phyloP scores from a whole-genome alignment of 73 alveolate species.

The Uronychia setigera region DNA sequence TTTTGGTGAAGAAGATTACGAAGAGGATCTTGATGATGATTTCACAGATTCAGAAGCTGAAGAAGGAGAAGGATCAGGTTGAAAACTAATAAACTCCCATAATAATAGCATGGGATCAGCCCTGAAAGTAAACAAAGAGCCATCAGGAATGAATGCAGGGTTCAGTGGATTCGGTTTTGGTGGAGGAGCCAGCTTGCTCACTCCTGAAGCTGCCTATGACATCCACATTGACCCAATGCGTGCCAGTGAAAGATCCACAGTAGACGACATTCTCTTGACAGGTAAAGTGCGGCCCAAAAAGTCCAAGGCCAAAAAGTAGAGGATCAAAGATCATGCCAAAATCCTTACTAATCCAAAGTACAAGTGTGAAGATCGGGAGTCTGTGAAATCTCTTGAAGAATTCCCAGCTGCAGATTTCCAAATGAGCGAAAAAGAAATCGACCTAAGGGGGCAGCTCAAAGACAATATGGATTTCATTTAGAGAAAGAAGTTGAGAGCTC shows the following conservation, averaged over 20 bases:
- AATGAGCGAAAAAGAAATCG: neutral
- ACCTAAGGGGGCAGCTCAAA: slow-evolving; percentile 1
- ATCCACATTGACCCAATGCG: no score
- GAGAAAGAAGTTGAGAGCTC: neutral
- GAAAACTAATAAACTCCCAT: no score
- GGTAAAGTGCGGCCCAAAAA: no score
- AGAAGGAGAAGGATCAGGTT: neutral
- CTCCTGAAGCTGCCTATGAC: neutral
- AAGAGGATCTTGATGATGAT: neutral
- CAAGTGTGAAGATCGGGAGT: slow-evolving; percentile 29
- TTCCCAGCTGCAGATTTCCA: slow-evolving; percentile 3
- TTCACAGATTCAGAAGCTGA: neutral
- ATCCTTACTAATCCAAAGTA: slow-evolving; percentile 47
- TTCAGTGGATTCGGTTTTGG: no score
- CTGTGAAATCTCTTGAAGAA: slow-evolving; percentile 8
- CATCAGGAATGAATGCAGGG: no score
- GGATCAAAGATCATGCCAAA: neutral
- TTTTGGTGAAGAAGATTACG: neutral
- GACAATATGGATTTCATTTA: neutral
- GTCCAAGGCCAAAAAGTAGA: neutral
- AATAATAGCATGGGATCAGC: no score
- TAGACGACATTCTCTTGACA: no score
- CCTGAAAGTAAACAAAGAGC: no score
- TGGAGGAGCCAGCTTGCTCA: no score
- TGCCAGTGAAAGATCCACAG: no score